Evolutionary conservation across 768 basidiomycete species (phyloP).

Genomic region (Kwoniella newhampshirensis): DNA sequence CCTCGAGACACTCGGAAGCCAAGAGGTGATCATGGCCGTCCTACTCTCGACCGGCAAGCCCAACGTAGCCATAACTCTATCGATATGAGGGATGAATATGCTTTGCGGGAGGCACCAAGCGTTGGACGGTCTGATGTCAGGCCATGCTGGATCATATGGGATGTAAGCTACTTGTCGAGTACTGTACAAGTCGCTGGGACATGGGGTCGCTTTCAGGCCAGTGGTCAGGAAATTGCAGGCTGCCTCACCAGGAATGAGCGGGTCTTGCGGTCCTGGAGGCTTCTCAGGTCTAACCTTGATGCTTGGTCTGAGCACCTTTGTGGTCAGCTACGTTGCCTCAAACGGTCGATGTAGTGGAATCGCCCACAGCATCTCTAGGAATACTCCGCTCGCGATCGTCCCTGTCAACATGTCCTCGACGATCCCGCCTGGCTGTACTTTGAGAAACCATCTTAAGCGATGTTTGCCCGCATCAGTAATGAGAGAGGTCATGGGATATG

Average conservation of each 20-base stretch:
- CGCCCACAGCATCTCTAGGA: slow-evolving; percentile 43
- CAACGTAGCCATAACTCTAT: slow-evolving; percentile 35
- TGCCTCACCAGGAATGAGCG: slow-evolving; percentile 40
- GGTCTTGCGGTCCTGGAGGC: slow-evolving; percentile 22
- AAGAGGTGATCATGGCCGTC: slow-evolving; percentile 43
- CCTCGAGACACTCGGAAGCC: slow-evolving; percentile 45
- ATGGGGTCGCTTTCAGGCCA: not conserved
- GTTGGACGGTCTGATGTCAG: slow-evolving; percentile 41
- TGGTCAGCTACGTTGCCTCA: not conserved
- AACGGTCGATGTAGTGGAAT: not conserved
- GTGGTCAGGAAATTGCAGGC: not conserved
- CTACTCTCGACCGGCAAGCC: slow-evolving; percentile 44
- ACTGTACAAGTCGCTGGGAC: not conserved
- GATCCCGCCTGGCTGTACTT: slow-evolving; percentile 34
- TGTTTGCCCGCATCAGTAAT: slow-evolving; percentile 34
- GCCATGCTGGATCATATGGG: slow-evolving; percentile 34
- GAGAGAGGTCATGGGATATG: slow-evolving; percentile 46
- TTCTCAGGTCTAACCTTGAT: slow-evolving; percentile 30
- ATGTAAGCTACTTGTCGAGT: no score
- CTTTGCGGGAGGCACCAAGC: slow-evolving; percentile 47
- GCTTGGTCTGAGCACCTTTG: slow-evolving; percentile 17
- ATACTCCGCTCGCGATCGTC: slow-evolving; percentile 39
- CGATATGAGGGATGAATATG: slow-evolving; percentile 50
- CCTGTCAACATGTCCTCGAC: slow-evolving; percentile 48
- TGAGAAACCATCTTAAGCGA: slow-evolving; percentile 45